These are phyloP conservation scores for Ceratobasidium sp. DNA, from an alignment of 1,284 basidiomycete species.

Conservation along the genomic window DNA sequence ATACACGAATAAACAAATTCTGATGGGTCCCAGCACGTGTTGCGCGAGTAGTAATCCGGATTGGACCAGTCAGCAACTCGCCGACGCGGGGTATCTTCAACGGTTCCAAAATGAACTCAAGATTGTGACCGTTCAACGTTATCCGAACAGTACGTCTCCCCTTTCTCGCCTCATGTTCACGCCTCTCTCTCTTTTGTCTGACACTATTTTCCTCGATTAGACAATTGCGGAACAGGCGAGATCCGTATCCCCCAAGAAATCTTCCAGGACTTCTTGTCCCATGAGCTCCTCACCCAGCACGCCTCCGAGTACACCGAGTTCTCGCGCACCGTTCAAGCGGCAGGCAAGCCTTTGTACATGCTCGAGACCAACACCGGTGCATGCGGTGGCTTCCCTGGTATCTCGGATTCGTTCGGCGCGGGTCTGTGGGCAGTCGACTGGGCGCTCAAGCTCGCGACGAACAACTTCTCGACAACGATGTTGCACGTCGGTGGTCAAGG, in stretches of 20 bases:
- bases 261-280: slow-evolving; percentile 43
- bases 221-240: slow-evolving; percentile 46
- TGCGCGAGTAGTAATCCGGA: slow-evolving; percentile 53
- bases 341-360: slow-evolving; percentile 62
- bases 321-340: slow-evolving; percentile 30
- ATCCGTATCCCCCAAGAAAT: slow-evolving; percentile 45
- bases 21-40: slow-evolving; percentile 75
- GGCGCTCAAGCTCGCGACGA: slow-evolving; percentile 71
- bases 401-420: slow-evolving; percentile 72
- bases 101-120: slow-evolving; percentile 41
- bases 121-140: slow-evolving; percentile 47
- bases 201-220: neutral
- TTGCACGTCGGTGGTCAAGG: slow-evolving; percentile 56
- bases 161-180: neutral
- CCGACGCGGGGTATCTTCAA: slow-evolving; percentile 41
- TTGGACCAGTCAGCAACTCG: slow-evolving; percentile 54
- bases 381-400: slow-evolving; percentile 63
- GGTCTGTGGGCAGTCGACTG: slow-evolving; percentile 81
- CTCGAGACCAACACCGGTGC: slow-evolving; percentile 64
- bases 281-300: slow-evolving; percentile 27
- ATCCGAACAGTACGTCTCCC: slow-evolving; percentile 46
- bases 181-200: neutral
- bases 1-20: slow-evolving; percentile 56
- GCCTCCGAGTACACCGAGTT: slow-evolving; percentile 43
- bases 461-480: slow-evolving; percentile 64